Base-by-base conservation (phyloP, 768 basidiomycete species). In the Mycena metata region DNA sequence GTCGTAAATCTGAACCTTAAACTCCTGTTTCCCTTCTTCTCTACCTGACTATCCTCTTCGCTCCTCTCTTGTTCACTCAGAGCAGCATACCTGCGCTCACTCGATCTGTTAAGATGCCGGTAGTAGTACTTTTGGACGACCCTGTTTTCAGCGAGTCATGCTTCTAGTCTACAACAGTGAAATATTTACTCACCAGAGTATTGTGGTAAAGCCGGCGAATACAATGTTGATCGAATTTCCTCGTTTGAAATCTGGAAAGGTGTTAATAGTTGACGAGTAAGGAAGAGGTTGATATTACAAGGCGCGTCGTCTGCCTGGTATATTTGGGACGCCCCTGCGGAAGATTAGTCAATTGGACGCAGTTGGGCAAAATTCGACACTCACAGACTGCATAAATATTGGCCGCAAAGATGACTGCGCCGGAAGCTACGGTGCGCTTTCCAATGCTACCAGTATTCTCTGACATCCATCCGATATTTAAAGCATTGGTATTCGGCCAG, bases 401-500 rank as follows among this genome's bases (percentile, higher is more conserved):
- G 9, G 77, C 75, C n/a, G 77, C 73, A 16, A 79, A 79, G 24
- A 82, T 82, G 9, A 82, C 76, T 16, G 78, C 69, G 0, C 81
- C 81, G 36, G 79, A 80, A 0, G 79, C 80, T 1, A 82, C 75
- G 3, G 79, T 82, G 42, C 67, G 63, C 43, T 69, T 69, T 11
- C 70, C 70, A 26, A 69, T 45, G 60, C 60, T 69, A 0, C 77
- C 80, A 3, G 79, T 81, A 56, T 82, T 82, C 65, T 82, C 81
- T 0, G 80, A 78, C 76, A 82, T 80, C 81, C 81, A 82, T 1
- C 80, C 81, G 49, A 82, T 79, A 51, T 81, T 82, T 35, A 82
- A 63, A 3, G 81, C 80, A 69, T 82, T 79, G 6, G 79, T 80
- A 17, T 78, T 78, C 2, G 81, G 81, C 81, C 81, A 82, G 2